Base-by-base conservation (phyloP, 139 green algal species). In the Closterium sp. region DNA sequence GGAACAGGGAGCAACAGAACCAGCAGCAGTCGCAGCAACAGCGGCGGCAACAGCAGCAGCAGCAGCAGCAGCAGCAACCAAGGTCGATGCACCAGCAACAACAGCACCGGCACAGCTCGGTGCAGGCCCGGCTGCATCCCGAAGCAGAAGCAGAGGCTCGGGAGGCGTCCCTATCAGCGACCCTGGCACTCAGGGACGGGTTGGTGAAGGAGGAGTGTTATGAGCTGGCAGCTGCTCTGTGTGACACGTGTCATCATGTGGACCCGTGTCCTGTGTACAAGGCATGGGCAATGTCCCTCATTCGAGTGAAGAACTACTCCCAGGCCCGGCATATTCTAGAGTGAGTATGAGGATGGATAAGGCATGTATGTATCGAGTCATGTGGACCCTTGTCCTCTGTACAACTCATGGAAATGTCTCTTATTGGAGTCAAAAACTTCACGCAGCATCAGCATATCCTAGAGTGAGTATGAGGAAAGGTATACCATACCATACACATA, bases 201-300 rank as follows among this genome's bases (percentile, higher is more conserved):
- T 73, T 94, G 22, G 31, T 94, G 42, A 21, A 89, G 31, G 89
- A 94, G 31, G 91, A 94, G 89, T 73, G 91, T 38, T 94, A 84
- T 32, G 62, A 94, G 88, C 70, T 94, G 88, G 91, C 91, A 10
- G 19, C 29, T 30, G 29, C 89, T 24, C 28, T 89, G 45, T 94
- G 91, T 45, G 79, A 34, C 13, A 94, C 94, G 89, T 94, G 90
- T 73, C 62, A 90, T 91, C 90, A 79, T 22, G 62, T 79, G 62
- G 62, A 79, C 19, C 62, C 62, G 5, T 79, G 62, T 24, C 62
- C 19, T 22, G 62, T 79, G 17, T 79, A 27, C 19, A 79, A 79
- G 62, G 17, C 62, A 24, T 79, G 62, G 62, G 62, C 62, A 3
- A 22, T 79, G 62, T 79, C 62, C 13, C 62, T 79, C 62, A 79